Conservation (phyloP, 306 rosid species). For the Chamaecrista fasciculata region DNA sequence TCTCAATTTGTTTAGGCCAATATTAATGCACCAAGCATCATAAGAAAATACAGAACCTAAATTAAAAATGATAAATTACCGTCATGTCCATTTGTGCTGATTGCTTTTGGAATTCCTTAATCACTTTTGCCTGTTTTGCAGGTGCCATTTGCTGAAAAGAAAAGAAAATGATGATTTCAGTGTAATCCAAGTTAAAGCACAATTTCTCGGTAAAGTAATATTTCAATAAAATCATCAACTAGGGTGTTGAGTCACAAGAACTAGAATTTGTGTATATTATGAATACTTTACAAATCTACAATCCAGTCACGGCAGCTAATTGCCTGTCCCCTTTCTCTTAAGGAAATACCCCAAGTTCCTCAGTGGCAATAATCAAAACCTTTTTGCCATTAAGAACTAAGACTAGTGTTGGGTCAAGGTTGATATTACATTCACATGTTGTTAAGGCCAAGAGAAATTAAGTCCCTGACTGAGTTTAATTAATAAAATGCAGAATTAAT, state of each 20-base stretch:
- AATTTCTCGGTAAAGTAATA: neutral
- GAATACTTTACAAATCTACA: slow-evolving; percentile 2
- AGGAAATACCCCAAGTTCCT: too few species aligned
- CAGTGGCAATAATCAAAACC: too few species aligned
- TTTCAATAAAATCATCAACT: neutral
- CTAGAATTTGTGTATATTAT: neutral
- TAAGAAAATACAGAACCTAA: slow-evolving; percentile 9
- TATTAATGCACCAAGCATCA: slow-evolving; percentile 20
- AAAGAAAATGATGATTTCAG: slow-evolving; percentile 24
- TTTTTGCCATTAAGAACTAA: neutral
- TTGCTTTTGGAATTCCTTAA: slow-evolving; percentile 83
- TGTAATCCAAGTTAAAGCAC: neutral
- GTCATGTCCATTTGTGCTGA: slow-evolving; percentile 97
- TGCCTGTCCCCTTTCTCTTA: too few species aligned
- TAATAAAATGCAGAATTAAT: slow-evolving; percentile 15
- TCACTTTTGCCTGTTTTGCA: slow-evolving; percentile 89
- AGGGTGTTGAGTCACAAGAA: neutral
- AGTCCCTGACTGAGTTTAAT: too few species aligned
- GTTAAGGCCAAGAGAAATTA: slow-evolving; percentile 1
- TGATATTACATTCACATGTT: slow-evolving; percentile 1
- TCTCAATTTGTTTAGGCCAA: neutral
- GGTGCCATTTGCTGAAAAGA: slow-evolving; percentile 93
- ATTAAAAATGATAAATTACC: slow-evolving; percentile 48
- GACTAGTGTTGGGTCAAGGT: neutral
- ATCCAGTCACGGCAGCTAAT: neutral